Conservation (phyloP, 306 rosid species). For the Sindora glabra region DNA sequence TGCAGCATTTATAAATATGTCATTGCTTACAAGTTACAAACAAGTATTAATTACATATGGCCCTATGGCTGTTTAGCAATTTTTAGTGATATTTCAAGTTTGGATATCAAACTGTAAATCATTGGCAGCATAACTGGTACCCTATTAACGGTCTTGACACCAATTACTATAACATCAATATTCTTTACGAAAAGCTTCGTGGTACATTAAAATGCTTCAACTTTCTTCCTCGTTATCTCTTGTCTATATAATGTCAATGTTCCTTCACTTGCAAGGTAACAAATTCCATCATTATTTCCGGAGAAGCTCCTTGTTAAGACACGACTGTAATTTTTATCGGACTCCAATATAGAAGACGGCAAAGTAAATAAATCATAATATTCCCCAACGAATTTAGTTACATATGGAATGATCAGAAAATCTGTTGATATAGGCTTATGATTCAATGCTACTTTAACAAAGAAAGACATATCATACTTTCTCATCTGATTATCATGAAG, state of each 20-base stretch:
- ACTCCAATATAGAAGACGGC: not conserved
- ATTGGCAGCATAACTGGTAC: too few relatives aligned
- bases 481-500: not conserved
- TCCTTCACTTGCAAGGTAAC: slow-evolving; percentile 25
- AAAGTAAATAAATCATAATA: slow-evolving; percentile 12
- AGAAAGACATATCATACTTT: slow-evolving; percentile 7
- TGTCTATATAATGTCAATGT: not conserved
- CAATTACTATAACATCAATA: too few relatives aligned
- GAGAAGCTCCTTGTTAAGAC: not conserved
- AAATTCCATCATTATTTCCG: not conserved
- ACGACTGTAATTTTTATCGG: too few relatives aligned
- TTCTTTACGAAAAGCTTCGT: too few relatives aligned
- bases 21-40: too few relatives aligned
- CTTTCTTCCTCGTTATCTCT: not conserved
- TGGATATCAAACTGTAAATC: too few relatives aligned
- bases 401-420: slow-evolving; percentile 1
- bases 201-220: slow-evolving; percentile 4
- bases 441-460: slow-evolving; percentile 8
- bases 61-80: too few relatives aligned
- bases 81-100: too few relatives aligned
- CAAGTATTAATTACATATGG: too few relatives aligned
- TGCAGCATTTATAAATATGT: too few relatives aligned
- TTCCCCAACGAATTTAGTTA: slow-evolving; percentile 17
- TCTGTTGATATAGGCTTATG: not conserved
- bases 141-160: too few relatives aligned